Base-by-base conservation (phyloP, 306 rosid species). In the Cucurbita maxima region DNA sequence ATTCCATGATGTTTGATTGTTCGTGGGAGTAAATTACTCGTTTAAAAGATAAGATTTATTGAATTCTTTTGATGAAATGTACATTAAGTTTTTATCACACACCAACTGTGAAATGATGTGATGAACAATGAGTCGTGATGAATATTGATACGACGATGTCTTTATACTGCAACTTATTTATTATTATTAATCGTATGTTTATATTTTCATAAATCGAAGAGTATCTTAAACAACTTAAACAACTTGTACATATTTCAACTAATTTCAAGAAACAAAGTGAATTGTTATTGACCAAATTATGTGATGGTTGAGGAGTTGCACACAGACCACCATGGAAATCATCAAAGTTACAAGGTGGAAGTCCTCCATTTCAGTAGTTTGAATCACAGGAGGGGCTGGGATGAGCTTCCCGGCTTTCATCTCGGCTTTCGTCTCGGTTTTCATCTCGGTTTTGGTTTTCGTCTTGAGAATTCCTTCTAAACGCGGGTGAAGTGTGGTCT, bases 401-500 rank as follows among this genome's bases (percentile, higher is more conserved):
- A 18, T 67, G 72, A 15, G 72, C 40, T 18, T 71, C 45, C 25
- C 12, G 75, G 45, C 3, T 51, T 34, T 34, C 61, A 9, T 71
- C 53, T 45, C 12, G 5, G n/a, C 37, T 2, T 2, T 30, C 34
- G 18, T 71, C 45, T 15, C 12, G 75, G 45, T 1, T 51, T 34
- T 34, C 61, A 10, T 71, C 53, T 45, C n/a, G n/a, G n/a, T n/a
- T n/a, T n/a, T n/a, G 75, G 45, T 1, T 51, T 34, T 34, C 61
- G 16, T 71, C 53, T 45, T 7, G 34, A 30, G 34, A 7, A 20
- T 11, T 75, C 36, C 51, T 77, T 37, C 59, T 74, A 18, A 79
- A 77, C 16, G 60, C 63, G 20, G 71, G 78, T 0, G 79, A 82
- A 69, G 18, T 79, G 2, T 15, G 19, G 72, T 86, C 79, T 41